Evolutionary conservation across 2,329 filamentous ascomycete genomes (phyloP), one percentile per base, ranked within the genome.

Genomic region (Phyllosticta citrichinensis): DNA sequence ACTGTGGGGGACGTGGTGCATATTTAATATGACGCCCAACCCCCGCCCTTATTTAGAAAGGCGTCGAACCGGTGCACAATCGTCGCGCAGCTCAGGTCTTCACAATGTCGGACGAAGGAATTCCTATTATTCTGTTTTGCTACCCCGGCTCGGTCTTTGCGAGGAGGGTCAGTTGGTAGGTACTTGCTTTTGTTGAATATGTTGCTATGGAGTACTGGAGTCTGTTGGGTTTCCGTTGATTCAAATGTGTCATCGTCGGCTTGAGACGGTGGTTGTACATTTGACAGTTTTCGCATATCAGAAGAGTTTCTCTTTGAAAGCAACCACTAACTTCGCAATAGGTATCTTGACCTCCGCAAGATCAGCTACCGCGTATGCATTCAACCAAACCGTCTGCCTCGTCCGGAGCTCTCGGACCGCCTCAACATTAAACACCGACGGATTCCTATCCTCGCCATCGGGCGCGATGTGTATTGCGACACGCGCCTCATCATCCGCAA

Each of bases 341-440:
- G 40, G 56, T 61, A 61, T 27, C 59, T 61, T 22, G 54, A 56
- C 30, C 59, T 61, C 22, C 59, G 59, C 14, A 47, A 25, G n/a
- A 53, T 61, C 50, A 27, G 40, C 10, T 57, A 61, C 55, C 17
- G 27, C 14, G 17, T 14, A 4, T 57, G 25, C 27, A 69, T 83
- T 57, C 87, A 90, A 83, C 85, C 87, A 0, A 74, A 77, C 1
- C 79, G 81, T 27, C 77, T 89, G 68, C 87, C 87, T 3, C 83
- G 87, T 22, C 85, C 86, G 0, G 85, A 88, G 68, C 68, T 89
- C 14, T 71, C 75, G 17, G 74, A 76, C 1, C n/a, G 24, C 19
- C 78, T 91, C 17, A 85, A 84, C 27, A 78, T 89, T 60, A 75
- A 77, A 5, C 87, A 91, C 73, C 82, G 87, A 2, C 85, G 87